Base-by-base conservation (phyloP, 805 yeast genomes). In the Ogataea pini region DNA sequence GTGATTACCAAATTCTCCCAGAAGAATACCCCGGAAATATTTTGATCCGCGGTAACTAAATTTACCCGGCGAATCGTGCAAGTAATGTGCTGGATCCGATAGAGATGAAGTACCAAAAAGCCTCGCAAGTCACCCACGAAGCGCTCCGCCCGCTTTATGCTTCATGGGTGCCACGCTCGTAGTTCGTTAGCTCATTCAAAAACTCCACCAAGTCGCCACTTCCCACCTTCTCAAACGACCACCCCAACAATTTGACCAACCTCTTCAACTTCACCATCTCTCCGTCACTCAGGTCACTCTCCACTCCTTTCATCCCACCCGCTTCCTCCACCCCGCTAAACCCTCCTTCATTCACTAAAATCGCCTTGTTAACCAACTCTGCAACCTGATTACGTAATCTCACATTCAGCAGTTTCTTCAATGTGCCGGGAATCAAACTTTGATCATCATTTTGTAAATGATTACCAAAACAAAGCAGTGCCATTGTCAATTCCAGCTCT, bases 401-500 rank as follows among this genome's bases (percentile, higher is more conserved):
- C 36, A 83, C 65, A 51, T 85, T 81, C 62, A 86, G 73, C 34
- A 88, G 67, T 18, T 70, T 70, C 38, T 76, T 69, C 52, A 89
- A 67, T 52, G 78, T 79, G 24, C 68, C 68, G 0, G 89, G 90
- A 28, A 84, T 61, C 41, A 69, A 76, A 24, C 68, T 36, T 9
- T 31, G 31, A 19, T 45, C 42, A 9, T 28, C 50, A 22, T 47
- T 40, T 42, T 50, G 49, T 36, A 64, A 49, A 36, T 61, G 60
- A 18, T 59, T 60, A 31, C 76, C 75, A 59, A 77, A 79, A 57
- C 83, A 80, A 31, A 90, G 68, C 50, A 90, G 71, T 18, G 96
- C 89, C 94, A 90, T 87, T 2, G 95, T 83, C 37, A 83, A 71
- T 62, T 91, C 96, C 51, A 90, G 68, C 54, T 88, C 92, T 46